Evolutionary conservation across 352 stramenopile species (phyloP), one percentile per base, ranked within the genome.

Genomic region (Globisporangium paroecandrum): DNA sequence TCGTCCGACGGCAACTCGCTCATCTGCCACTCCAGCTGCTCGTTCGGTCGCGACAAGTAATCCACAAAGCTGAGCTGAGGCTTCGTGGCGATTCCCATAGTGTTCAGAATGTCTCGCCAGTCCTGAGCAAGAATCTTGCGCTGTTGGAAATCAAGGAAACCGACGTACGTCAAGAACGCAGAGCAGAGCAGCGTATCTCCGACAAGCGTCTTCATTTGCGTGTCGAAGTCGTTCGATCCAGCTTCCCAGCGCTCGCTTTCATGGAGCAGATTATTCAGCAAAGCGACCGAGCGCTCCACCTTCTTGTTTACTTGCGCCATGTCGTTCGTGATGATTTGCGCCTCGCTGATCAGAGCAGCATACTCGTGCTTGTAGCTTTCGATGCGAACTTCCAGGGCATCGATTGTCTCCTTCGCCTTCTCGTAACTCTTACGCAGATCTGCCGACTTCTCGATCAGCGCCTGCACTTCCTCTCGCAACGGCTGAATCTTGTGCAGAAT

Each of bases 401-500:
- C 85, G 20, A 99, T 95, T 63, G 98, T 97, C n/a, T 73, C 82
- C 71, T 98, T 95, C 4, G 98, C 86, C 34, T 86, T 79, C 59
- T 97, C 85, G 65, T 99, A 98, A 68, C 98, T 78, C 49, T 96
- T 77, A 36, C 95, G 93, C 43, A 99, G 77, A 69, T 95, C 85
- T 24, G 91, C 79, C 2, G 95, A 98, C 69, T 97, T 97, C 46
- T 98, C 83, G 58, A 99, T 90, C n/a, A 99, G 79, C 32, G 89
- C 74, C 63, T 98, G 93, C n/a, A 99, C 98, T 80, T 99, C 98
- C 58, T 99, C 91, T 57, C 97, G 89, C 59, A 99, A 77, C 8
- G 98, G 98, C 80, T 99, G 94, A 66, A 99, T 99, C 58, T 94
- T 97, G 77, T 99, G 97, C 66, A 99, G 89, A 69, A 99, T 99